Percentiles rank a stretch among this genome's conserved stretches.
Conservation (phyloP, 2,329 filamentous ascomycete species). For the Calonectria pseudoreteaudii region DNA sequence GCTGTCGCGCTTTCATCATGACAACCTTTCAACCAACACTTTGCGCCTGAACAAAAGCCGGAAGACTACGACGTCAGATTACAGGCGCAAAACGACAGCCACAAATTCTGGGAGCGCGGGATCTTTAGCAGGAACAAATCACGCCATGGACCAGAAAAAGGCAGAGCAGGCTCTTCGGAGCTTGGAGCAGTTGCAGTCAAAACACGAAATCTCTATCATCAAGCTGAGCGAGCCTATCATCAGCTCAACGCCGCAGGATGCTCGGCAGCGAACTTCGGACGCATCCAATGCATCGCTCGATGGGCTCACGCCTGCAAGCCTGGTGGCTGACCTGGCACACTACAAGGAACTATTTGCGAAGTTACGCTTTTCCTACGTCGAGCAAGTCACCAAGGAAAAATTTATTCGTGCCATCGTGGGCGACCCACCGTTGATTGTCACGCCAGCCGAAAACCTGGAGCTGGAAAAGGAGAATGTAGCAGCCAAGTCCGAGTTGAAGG, state of each 20-base stretch:
- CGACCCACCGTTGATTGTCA: conserved; percentile 88
- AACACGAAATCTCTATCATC: conserved; percentile 78
- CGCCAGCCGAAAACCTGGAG: conserved; percentile 82
- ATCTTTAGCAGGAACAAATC: not conserved
- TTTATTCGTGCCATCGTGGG: conserved; percentile 94
- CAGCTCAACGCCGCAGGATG: conserved; percentile 56
- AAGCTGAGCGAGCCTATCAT: conserved; percentile 81
- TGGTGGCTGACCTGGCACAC: conserved; percentile 87
- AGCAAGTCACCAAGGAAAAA: conserved; percentile 98
- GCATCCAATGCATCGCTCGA: conserved; percentile 74
- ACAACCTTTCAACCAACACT: conserved; percentile 3
- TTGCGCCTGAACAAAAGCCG: conserved; percentile 17
- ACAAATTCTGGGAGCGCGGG: not conserved
- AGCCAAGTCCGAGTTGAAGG: conserved; percentile 81
- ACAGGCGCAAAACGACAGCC: not conserved
- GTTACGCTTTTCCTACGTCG: conserved; percentile 95
- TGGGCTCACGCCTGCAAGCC: conserved; percentile 77
- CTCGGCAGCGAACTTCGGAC: conserved; percentile 74
- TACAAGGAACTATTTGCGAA: conserved; percentile 98
- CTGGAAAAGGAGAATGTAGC: conserved; percentile 76
- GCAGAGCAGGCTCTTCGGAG: conserved; percentile 57
- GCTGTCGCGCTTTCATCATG: conserved; percentile 13
- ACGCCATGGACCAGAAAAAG: conserved; percentile 47
- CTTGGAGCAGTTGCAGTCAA: conserved; percentile 65
- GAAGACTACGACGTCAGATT: not conserved